Evolutionary conservation across 2,329 filamentous ascomycete species (phyloP), one percentile per base, ranked within the genome.

Genomic region (Salinomyces thailandicus): DNA sequence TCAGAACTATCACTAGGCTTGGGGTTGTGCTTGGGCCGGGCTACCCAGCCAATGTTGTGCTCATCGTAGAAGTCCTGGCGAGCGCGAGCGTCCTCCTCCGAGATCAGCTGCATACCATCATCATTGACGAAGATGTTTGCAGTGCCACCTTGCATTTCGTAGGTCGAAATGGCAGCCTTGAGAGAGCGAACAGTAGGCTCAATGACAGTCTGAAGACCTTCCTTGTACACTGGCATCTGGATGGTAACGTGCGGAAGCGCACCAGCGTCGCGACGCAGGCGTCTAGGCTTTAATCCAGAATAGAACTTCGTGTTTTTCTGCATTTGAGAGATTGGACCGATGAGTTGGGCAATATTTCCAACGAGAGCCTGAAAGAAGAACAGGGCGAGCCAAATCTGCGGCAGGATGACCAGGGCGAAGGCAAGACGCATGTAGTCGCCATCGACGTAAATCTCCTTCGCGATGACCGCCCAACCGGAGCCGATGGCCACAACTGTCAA

Each of bases 61-160:
- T 69, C 66, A 8, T 67, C 64, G 49, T 68, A 68, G 45, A 66
- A 69, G 33, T 68, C 64, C 36, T 65, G 62, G 13, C 64, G 55
- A 15, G 58, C 60, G 31, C 55, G 57, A 7, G 63, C 60, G n/a
- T 66, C 61, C 5, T 65, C 61, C 6, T 60, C 52, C 4, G 67
- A 58, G 12, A 81, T 62, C 20, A 77, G 57, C 52, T 79, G 76
- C 69, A 81, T 74, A 38, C 77, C 77, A 44, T 81, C 77, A 38
- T 81, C 77, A 45, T 81, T 80, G 52, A 81, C 60, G 49, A 79
- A 79, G 43, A 81, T 77, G 49, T 73, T 79, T 17, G 77, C 77
- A 1, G 75, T 72, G 5, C 77, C 77, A n/a, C 77, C 77, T 43
- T 65, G 59, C 49, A 68, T 60, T 41, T 69, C 66, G 43, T 69